Percentiles rank a stretch among this genome's conserved stretches.
These are phyloP conservation scores for Penicillium crustosum DNA, from an alignment of 2,329 filamentous ascomycete species.

Conservation along the genomic window DNA sequence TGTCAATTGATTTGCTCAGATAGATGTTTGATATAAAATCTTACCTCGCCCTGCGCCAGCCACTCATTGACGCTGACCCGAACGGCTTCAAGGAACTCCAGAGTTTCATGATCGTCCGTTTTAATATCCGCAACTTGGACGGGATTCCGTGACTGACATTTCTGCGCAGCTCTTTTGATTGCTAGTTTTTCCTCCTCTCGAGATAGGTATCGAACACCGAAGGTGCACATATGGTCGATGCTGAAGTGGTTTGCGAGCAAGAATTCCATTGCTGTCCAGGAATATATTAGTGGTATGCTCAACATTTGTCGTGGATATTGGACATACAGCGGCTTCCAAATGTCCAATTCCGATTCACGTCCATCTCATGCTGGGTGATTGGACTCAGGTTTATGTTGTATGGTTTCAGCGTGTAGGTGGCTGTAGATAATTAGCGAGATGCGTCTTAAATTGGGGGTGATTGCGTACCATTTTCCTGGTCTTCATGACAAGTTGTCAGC, in stretches of 20 bases:
- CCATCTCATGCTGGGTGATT: constrained; percentile 52
- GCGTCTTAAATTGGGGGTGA: constrained; percentile 38
- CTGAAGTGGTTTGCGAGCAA: constrained; percentile 59
- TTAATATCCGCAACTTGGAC: constrained; percentile 49
- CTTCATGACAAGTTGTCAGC: constrained; percentile 64
- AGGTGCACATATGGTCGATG: constrained; percentile 55
- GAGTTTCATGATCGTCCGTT: constrained; percentile 52
- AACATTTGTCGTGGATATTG: neutral
- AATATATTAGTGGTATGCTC: constrained; percentile 2
- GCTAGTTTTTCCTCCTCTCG: constrained; percentile 56
- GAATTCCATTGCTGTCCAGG: constrained; percentile 56
- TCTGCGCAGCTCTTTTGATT: constrained; percentile 47
- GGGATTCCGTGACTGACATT: constrained; percentile 34
- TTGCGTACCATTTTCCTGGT: constrained; percentile 40
- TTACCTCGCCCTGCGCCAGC: constrained; percentile 36
- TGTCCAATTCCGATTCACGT: constrained; percentile 60
- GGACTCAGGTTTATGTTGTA: constrained; percentile 67
- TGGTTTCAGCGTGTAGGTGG: constrained; percentile 58
- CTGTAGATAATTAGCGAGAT: constrained; percentile 28
- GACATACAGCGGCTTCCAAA: constrained; percentile 55
- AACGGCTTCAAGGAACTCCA: constrained; percentile 52
- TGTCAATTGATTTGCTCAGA: neutral
- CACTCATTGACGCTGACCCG: constrained; percentile 50
- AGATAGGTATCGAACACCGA: constrained; percentile 63
- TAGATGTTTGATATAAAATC: neutral